A percentile compares a stretch with the other conserved stretches of the same genome.
Evolutionary conservation across 352 stramenopile species (phyloP).

Genomic region (Lagenidium giganteum): DNA sequence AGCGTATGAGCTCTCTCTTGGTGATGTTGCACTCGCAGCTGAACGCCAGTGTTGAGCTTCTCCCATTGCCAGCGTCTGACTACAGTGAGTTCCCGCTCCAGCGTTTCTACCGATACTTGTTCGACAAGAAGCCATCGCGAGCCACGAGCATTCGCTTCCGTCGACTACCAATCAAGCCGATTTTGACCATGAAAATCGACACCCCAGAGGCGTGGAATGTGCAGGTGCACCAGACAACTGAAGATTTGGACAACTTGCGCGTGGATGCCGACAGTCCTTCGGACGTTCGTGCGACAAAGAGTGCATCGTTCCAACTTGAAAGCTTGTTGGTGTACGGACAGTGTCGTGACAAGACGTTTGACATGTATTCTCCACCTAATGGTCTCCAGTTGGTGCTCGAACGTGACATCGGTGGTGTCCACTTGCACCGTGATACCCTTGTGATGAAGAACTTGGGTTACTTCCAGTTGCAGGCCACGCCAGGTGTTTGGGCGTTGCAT

Average conservation of each 20-base stretch:
- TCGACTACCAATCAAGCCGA: conserved; percentile 75
- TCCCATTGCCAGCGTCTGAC: conserved; percentile 58
- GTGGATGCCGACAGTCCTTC: conserved; percentile 51
- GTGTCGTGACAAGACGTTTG: conserved; percentile 81
- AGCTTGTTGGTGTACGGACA: conserved; percentile 89
- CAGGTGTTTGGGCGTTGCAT: conserved; percentile 92
- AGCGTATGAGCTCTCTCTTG: conserved; percentile 86
- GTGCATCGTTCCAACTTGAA: conserved; percentile 83
- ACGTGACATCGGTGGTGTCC: conserved; percentile 45
- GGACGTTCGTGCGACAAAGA: conserved; percentile 57
- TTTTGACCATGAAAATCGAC: conserved; percentile 92
- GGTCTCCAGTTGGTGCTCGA: conserved; percentile 90
- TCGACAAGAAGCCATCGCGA: conserved; percentile 46
- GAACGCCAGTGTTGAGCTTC: conserved; percentile 62
- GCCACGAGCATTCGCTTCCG: conserved; percentile 63
- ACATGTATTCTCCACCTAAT: conserved; percentile 79
- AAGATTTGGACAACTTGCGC: conserved; percentile 92
- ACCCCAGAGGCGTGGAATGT: conserved; percentile 92
- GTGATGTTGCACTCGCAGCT: conserved; percentile 70
- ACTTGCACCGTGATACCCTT: conserved; percentile 91
- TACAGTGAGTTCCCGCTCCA: conserved; percentile 87
- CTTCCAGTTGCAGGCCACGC: conserved; percentile 97
- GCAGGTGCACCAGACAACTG: conserved; percentile 53
- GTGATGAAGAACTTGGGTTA: conserved; percentile 99
- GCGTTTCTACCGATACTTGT: conserved; percentile 91